Evolutionary conservation across 2,329 filamentous ascomycete genomes (phyloP), one percentile per base, ranked within the genome.

Genomic region (Cordyceps farinosa): DNA sequence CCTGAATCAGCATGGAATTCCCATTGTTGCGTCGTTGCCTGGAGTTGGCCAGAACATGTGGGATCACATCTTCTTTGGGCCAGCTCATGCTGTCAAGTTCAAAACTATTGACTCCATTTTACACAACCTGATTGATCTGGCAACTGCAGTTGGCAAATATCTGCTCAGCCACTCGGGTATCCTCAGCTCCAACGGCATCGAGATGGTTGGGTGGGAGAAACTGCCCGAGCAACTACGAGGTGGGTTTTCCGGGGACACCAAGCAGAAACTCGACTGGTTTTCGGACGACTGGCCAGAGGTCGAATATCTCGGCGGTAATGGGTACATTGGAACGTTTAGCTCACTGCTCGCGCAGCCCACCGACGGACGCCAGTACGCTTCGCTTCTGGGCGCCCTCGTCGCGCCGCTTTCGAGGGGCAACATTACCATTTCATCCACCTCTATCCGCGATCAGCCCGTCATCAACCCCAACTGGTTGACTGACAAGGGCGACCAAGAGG

Each of bases 391-490:
- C 0, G 77, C 78, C 2, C 67, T 74, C 2, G 62, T 66, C 3
- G 62, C 64, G 10, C 67, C 68, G 17, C 51, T 66, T 0, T 81
- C 79, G 1, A 74, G 77, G 1, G 80, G 80, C 17, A 80, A 70
- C 55, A 69, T 82, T 3, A 77, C 74, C 0, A 73, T 82, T 27
- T 55, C 59, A 0, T 77, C 74, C 0, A 48, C 67, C 22, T 69
- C 73, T 47, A 72, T 36, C 70, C 2, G 71, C 75, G 66, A 64
- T 8, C 67, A 32, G 1, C 81, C 81, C 0, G 67, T 78, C 17
- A 77, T 83, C 64, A 73, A 80, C 65, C 77, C 78, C 1, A 78
- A 78, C 64, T 84, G 76, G 75, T 70, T 84, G 1, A 71, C 70
- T 6, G 71, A 77, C 17, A 70, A 73, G 6, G 70, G 73, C 1